Percentiles rank a stretch among this genome's conserved stretches.
phyloP scores from a whole-genome alignment of 2,329 filamentous ascomycete species.

The Alternaria sp. region DNA sequence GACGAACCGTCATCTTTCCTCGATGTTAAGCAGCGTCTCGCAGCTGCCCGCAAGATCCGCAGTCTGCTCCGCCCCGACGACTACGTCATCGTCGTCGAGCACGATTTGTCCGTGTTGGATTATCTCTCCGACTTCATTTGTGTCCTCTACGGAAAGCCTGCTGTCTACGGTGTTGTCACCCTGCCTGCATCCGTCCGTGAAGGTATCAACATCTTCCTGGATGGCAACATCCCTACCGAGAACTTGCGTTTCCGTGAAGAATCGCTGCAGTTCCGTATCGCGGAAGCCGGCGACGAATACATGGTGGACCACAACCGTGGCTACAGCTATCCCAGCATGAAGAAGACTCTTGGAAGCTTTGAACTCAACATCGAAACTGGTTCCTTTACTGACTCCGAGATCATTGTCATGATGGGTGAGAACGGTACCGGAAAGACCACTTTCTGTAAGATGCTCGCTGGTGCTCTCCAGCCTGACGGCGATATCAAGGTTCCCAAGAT shows the following conservation, averaged over 20 bases:
- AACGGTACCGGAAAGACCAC: slow-evolving; percentile 99
- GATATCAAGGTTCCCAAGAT: slow-evolving; percentile 82
- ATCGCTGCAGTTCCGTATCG: slow-evolving; percentile 92
- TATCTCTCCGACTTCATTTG: slow-evolving; percentile 99
- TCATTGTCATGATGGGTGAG: slow-evolving; percentile 99
- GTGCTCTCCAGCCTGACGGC: slow-evolving; percentile 89
- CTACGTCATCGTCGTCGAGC: slow-evolving; percentile 98
- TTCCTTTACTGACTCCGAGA: slow-evolving; percentile 96
- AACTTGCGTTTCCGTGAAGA: slow-evolving; percentile 98
- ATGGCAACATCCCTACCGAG: slow-evolving; percentile 97
- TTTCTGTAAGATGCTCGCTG: slow-evolving; percentile 95
- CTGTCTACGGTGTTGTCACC: slow-evolving; percentile 97
- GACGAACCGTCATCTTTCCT: slow-evolving; percentile 99
- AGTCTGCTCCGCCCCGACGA: slow-evolving; percentile 86
- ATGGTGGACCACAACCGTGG: slow-evolving; percentile 82
- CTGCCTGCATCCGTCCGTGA: slow-evolving; percentile 95
- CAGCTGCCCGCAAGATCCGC: slow-evolving; percentile 89
- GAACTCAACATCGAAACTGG: slow-evolving; percentile 81
- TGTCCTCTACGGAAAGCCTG: slow-evolving; percentile 93
- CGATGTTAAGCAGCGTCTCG: slow-evolving; percentile 98
- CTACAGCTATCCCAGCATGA: slow-evolving; percentile 88
- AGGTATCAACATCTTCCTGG: slow-evolving; percentile 99
- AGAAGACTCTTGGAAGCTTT: slow-evolving; percentile 92
- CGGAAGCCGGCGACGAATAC: slow-evolving; percentile 89
- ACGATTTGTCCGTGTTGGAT: slow-evolving; percentile 97